phyloP scores from a whole-genome alignment of 73 alveolate species.

The Paramecium tetraurelia region DNA sequence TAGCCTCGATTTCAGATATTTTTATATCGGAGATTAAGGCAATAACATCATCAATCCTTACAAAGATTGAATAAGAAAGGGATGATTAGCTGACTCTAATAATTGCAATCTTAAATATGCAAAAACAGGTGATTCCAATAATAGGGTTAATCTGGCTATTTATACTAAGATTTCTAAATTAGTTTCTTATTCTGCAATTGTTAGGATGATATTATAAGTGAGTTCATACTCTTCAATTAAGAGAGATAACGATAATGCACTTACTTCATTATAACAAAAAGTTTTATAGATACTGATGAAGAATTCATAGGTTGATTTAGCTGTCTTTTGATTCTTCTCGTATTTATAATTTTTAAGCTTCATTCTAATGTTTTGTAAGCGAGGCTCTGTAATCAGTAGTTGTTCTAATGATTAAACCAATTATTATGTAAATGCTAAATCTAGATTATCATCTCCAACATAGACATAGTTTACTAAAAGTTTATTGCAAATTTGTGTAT shows the following conservation, averaged over 20 bases:
- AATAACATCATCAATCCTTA: constrained; percentile 43
- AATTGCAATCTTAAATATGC: constrained; percentile 24
- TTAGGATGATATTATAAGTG: constrained; percentile 18
- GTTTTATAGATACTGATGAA: background rate
- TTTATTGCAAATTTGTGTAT: background rate
- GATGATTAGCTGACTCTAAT: constrained; percentile 11
- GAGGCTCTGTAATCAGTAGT: background rate
- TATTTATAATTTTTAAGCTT: background rate
- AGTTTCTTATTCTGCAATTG: constrained; percentile 19
- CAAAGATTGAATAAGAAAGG: background rate
- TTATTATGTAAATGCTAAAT: background rate
- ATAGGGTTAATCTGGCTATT: background rate
- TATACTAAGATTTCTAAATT: constrained; percentile 5
- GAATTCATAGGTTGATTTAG: constrained; percentile 11
- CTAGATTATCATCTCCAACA: background rate
- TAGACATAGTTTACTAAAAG: background rate
- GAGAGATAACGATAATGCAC: background rate
- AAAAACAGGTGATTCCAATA: constrained; percentile 36
- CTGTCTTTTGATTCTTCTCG: background rate
- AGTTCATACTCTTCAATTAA: constrained; percentile 39
- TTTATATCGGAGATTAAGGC: constrained; percentile 24
- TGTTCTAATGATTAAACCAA: background rate
- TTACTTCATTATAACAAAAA: constrained; percentile 23
- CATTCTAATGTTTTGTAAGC: background rate
- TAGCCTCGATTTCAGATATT: background rate